Evolutionary conservation across 202 grass and related monocot genomes (phyloP), one percentile per base, ranked within the genome.

Genomic region (Alloteropsis angusta): DNA sequence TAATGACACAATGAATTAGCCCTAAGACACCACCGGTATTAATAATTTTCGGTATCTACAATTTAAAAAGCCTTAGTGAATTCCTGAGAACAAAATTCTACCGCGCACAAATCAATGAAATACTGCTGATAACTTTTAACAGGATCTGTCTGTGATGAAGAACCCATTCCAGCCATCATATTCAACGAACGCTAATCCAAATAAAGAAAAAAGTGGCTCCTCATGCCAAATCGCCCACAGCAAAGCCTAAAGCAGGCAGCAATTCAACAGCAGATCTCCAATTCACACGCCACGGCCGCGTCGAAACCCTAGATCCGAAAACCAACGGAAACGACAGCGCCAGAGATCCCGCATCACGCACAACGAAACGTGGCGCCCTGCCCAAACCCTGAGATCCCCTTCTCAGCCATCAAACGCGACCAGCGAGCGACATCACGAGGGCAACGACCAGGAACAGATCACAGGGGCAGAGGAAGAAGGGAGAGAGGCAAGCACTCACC

Each of bases 241-340:
- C 19, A 58, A 65, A 58, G 10, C 63, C 14, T 50, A 72, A 41
- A 66, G 6, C 68, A 58, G 11, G 8, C 2, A 17, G 17, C 41
- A 21, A 69, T 16, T 69, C 8, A 18, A 53, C 43, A 69, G 30
- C 77, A 70, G 71, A 86, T 86, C 70, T 60, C 70, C 52, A 68
- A 60, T 32, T 41, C 71, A 76, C 43, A 69, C 43, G 62, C 50
- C 34, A 61, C 17, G 17, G 60, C 62, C 17, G 5, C 43, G 21
- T 17, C 61, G 25, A 43, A 80, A 76, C 26, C 62, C 71, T 81
- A 80, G 84, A 86, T 86, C 70, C 84, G 38, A 68, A 60, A 61
- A 32, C 42, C 34, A 61, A 13, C 7, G 7, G 30, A 12, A 7
- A 42, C 42, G 44, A 5, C 57, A 68, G 42, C 30, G 4, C 25